Percentiles rank a stretch among this genome's conserved stretches.
Evolutionary conservation across 2,329 filamentous ascomycete genomes (phyloP).

Genomic region (Coniella vitis): DNA sequence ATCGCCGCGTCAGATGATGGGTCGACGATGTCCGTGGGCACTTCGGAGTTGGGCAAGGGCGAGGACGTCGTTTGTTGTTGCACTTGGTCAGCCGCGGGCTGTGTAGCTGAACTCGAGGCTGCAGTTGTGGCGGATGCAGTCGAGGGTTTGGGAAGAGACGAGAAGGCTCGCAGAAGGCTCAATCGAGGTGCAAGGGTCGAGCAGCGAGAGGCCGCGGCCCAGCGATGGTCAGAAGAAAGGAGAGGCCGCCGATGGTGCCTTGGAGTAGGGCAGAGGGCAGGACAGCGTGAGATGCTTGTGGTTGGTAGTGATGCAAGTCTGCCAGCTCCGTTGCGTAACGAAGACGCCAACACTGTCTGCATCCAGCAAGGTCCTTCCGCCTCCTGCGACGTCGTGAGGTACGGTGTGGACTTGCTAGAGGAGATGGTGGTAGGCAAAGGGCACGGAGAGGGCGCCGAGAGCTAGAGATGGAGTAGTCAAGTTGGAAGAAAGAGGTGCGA

Average conservation of each 20-base stretch:
- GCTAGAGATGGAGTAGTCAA: neutral
- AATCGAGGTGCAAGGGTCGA: neutral
- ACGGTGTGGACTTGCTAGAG: neutral
- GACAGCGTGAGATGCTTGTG: neutral
- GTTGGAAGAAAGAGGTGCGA: neutral
- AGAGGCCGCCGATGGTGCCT: conserved; percentile 1
- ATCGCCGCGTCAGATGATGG: conserved; percentile 11
- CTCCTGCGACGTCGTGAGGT: conserved; percentile 4
- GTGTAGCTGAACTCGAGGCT: conserved; percentile 1
- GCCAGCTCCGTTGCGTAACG: conserved; percentile 14
- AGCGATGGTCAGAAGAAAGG: neutral
- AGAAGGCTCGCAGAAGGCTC: conserved; percentile 5
- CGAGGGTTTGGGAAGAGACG: neutral
- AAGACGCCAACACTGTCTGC: conserved; percentile 13
- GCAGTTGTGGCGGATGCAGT: neutral
- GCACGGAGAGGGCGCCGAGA: neutral
- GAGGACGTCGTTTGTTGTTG: no score
- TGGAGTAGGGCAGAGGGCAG: neutral
- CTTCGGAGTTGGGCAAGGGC: neutral
- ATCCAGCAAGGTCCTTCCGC: conserved; percentile 13
- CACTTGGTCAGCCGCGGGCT: neutral
- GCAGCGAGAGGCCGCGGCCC: neutral
- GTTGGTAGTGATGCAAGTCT: neutral
- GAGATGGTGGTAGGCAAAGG: neutral
- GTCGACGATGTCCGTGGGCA: neutral